Conservation (phyloP, 495 filamentous ascomycete species). For the Evernia prunastri region DNA sequence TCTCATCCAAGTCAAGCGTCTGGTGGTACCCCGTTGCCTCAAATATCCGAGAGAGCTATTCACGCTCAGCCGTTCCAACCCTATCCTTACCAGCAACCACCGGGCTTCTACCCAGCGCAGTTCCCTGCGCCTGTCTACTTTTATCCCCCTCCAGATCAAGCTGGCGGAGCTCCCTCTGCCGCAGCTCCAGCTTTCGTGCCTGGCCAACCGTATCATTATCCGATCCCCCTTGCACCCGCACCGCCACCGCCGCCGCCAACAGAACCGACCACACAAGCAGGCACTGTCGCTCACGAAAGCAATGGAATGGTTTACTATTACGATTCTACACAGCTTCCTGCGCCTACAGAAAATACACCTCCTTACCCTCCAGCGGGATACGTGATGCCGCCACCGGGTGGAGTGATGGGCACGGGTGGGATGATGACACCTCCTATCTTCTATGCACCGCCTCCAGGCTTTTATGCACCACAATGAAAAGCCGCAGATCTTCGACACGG, state of each 20-base stretch:
- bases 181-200: slow-evolving; percentile 54
- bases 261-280: slow-evolving; percentile 47
- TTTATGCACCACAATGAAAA: slow-evolving; percentile 35
- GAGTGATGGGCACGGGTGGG: slow-evolving; percentile 65
- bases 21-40: slow-evolving; percentile 79
- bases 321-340: slow-evolving; percentile 61
- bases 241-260: slow-evolving; percentile 40
- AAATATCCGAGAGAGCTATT: slow-evolving; percentile 90
- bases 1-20: slow-evolving; percentile 75
- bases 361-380: slow-evolving; percentile 46
- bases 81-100: slow-evolving; percentile 50
- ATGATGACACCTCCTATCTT: slow-evolving; percentile 77
- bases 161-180: slow-evolving; percentile 46
- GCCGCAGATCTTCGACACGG: not conserved
- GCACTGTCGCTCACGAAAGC: slow-evolving; percentile 81
- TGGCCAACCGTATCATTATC: slow-evolving; percentile 41
- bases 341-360: slow-evolving; percentile 45
- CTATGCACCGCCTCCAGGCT: slow-evolving; percentile 44
- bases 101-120: slow-evolving; percentile 54
- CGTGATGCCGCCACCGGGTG: slow-evolving; percentile 47
- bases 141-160: slow-evolving; percentile 37
- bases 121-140: slow-evolving; percentile 54
- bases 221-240: slow-evolving; percentile 35
- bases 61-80: slow-evolving; percentile 92
- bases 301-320: slow-evolving; percentile 97